Evolutionary conservation across 176 grass and related monocot species (phyloP).

Genomic region (Saccharum spontaneum): DNA sequence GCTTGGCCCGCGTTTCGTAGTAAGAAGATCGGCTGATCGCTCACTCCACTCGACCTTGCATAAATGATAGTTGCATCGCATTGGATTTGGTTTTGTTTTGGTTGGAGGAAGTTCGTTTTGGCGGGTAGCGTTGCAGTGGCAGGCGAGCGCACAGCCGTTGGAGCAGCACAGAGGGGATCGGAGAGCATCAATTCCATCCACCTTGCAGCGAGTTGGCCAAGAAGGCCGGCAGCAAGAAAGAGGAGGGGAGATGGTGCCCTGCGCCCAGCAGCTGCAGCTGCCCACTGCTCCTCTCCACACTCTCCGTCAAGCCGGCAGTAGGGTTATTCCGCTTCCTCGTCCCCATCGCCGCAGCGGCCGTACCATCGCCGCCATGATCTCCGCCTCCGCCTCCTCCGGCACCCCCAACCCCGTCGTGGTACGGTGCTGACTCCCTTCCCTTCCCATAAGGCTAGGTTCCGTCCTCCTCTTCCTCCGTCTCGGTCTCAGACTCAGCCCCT

Average conservation of each 20-base stretch:
- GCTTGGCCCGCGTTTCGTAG: no score
- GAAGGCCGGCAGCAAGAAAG: background rate
- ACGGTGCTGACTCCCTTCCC: background rate
- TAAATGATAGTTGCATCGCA: background rate
- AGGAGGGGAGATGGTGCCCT: background rate
- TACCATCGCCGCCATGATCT: constrained; percentile 15
- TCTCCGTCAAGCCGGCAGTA: background rate
- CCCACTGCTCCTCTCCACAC: background rate
- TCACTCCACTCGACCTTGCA: background rate
- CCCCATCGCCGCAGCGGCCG: constrained; percentile 14
- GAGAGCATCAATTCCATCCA: background rate
- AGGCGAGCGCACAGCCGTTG: background rate
- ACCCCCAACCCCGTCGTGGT: background rate
- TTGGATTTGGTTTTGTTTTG: background rate
- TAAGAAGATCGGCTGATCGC: background rate
- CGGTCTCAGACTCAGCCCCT: background rate
- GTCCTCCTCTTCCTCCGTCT: background rate
- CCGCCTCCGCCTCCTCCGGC: constrained; percentile 15
- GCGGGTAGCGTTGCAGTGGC: background rate
- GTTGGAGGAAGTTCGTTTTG: constrained; percentile 7
- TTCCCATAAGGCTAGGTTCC: background rate
- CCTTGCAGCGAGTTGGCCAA: background rate
- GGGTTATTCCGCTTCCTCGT: background rate
- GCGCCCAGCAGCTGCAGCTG: background rate
- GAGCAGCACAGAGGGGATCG: background rate